phyloP scores from a whole-genome alignment of 163 green algal genomes.

The Scenedesmus sp. region DNA sequence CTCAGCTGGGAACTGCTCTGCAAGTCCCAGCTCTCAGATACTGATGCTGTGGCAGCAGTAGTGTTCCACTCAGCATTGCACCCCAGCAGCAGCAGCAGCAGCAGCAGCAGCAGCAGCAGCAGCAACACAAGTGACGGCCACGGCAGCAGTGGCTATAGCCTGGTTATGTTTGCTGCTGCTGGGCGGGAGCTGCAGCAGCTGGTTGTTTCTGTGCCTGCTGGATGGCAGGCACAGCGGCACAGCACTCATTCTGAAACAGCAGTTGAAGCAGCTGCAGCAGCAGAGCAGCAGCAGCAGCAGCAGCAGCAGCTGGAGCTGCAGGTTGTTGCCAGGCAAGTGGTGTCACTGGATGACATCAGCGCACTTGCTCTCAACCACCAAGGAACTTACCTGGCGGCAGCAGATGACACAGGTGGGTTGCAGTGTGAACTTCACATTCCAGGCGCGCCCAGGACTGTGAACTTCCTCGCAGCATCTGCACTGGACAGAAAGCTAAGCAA shows the following conservation, averaged over 20 bases:
- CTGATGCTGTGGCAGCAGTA: not conserved
- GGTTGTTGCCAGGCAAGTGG: not conserved
- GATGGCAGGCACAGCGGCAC: not conserved
- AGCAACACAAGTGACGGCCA: not conserved
- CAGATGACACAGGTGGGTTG: constrained; percentile 25
- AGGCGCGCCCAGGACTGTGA: not conserved
- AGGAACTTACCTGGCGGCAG: constrained; percentile 21
- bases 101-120: constrained; percentile 16
- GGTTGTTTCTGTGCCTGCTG: not conserved
- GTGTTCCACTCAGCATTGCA: not conserved
- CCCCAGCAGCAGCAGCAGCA: not conserved
- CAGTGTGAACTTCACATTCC: not conserved
- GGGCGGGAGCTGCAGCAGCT: constrained; percentile 13
- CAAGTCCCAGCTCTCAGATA: not conserved
- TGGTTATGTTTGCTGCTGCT: constrained; percentile 17
- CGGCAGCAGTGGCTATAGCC: not conserved
- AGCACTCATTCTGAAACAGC: not conserved
- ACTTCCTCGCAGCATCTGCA: not conserved
- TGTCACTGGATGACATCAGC: constrained; percentile 38
- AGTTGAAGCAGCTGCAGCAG: not conserved
- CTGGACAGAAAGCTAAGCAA: too few relatives aligned
- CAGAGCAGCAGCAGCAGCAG: not conserved
- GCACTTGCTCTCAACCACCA: not conserved
- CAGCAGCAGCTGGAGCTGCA: constrained; percentile 22
- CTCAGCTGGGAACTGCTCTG: not conserved